A percentile compares a stretch with the other conserved stretches of the same genome.
These are phyloP conservation scores for Pleurotus giganteus DNA, from an alignment of 768 basidiomycete genomes.

Conservation along the genomic window DNA sequence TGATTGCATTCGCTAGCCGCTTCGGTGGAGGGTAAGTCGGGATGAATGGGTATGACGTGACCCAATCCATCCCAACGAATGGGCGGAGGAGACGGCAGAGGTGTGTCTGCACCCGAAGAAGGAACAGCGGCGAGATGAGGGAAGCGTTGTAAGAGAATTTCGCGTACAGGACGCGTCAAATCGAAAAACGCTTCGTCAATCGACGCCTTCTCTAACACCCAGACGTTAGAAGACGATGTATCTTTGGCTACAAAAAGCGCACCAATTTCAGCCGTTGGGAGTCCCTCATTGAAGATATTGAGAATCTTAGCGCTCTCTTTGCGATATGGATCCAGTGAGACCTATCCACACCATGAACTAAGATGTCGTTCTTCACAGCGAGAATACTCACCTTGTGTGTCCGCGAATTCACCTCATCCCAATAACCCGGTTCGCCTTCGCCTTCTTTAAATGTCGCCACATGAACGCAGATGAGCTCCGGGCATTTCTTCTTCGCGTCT, in stretches of 20 bases:
- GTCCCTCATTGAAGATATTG: slow-evolving; percentile 72
- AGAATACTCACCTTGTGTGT: slow-evolving; percentile 79
- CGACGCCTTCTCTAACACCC: slow-evolving; percentile 81
- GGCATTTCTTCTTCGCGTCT: slow-evolving; percentile 85
- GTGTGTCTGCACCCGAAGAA: slow-evolving; percentile 65
- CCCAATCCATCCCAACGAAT: slow-evolving; percentile 61
- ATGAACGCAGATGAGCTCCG: slow-evolving; percentile 81
- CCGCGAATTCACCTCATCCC: slow-evolving; percentile 82
- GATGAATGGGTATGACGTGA: slow-evolving; percentile 58
- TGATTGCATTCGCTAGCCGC: slow-evolving; percentile 6
- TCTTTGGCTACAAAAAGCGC: slow-evolving; percentile 13
- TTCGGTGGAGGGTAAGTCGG: slow-evolving; percentile 22
- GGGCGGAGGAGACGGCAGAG: slow-evolving; percentile 70
- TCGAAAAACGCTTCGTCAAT: slow-evolving; percentile 98
- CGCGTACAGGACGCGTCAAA: slow-evolving; percentile 78
- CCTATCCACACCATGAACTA: slow-evolving; percentile 37
- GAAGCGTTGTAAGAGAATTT: slow-evolving; percentile 67
- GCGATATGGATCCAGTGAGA: slow-evolving; percentile 91
- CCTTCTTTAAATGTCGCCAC: slow-evolving; percentile 94
- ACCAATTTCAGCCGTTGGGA: slow-evolving; percentile 85
- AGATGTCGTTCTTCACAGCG: slow-evolving; percentile 2
- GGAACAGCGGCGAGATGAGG: slow-evolving; percentile 77
- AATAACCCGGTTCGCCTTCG: slow-evolving; percentile 84
- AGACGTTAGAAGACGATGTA: background rate
- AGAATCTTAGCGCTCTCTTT: slow-evolving; percentile 89